Evolutionary conservation across 1,284 basidiomycete genomes (phyloP), one percentile per base, ranked within the genome.

Genomic region (Puccinia novopanici): DNA sequence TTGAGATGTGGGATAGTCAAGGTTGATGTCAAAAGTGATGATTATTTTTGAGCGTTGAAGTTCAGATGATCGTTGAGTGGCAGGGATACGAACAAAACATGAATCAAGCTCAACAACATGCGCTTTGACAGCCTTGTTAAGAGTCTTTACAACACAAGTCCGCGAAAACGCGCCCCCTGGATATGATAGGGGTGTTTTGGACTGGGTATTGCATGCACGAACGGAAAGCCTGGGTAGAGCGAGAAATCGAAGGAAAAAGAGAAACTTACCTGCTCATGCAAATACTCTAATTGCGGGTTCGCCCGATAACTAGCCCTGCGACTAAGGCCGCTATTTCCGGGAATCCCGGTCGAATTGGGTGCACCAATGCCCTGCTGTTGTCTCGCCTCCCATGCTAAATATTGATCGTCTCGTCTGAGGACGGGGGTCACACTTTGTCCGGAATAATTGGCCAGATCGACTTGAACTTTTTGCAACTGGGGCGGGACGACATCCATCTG

Each of bases 401-500:
- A 81, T 71, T 82, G 82, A 30, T 85, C 85, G 59, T 85, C 85
- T 22, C 85, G 80, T 37, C 83, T 83, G 24, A 85, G 81, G 57
- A 85, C 78, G 24, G 84, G 84, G 40, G 84, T 84, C 57, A 85
- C 81, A 22, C 76, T 80, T 30, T 82, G 82, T 10, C 82, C 74
- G 12, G 83, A 81, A 74, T 82, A 81, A 34, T 77, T 80, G 37
- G 81, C 82, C 22, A 85, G 75, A 70, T 86, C 86, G 24, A 86
- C 81, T 22, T 85, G 86, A 24, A 86, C 82, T 82, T 85, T 86
- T 76, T 85, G 85, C 70, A 98, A 88, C 72, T 94, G 94, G 17
- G 95, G 93, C 27, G 96, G 96, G 24, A 98, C 91, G 81, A 91
- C 89, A 84, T 96, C 94, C 89, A 94, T 91, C 84, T 90, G 91